Conservation (phyloP, 345 rosid genomes). For the Camelina laxa region DNA sequence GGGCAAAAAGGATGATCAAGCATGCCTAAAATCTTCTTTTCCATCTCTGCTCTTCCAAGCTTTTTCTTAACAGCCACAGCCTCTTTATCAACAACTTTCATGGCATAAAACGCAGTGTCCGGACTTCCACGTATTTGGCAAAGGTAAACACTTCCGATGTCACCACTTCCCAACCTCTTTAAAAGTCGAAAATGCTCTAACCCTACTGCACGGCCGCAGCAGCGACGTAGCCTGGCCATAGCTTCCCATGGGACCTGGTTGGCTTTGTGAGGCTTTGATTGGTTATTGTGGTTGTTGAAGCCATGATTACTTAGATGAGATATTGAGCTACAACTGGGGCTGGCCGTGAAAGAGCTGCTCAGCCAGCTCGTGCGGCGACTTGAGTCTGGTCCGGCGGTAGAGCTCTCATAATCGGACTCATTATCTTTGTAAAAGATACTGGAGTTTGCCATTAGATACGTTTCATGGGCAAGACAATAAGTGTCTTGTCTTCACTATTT, state of each 20-base stretch:
- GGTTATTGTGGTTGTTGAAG: slow-evolving; percentile 25
- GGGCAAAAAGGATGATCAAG: slow-evolving; percentile 94
- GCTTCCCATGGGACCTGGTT: slow-evolving; percentile 92
- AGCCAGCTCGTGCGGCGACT: slow-evolving; percentile 76
- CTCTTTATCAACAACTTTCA: slow-evolving; percentile 94
- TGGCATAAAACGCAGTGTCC: slow-evolving; percentile 65
- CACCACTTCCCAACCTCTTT: slow-evolving; percentile 87
- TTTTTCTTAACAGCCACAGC: slow-evolving; percentile 89
- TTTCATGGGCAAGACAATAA: slow-evolving; percentile 24
- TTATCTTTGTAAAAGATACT: slow-evolving; percentile 46
- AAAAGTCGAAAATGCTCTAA: slow-evolving; percentile 83
- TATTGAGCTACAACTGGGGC: slow-evolving; percentile 71
- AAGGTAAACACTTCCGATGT: slow-evolving; percentile 88
- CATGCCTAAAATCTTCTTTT: slow-evolving; percentile 84
- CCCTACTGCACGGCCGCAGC: slow-evolving; percentile 65
- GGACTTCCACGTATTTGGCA: slow-evolving; percentile 80
- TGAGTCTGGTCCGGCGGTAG: slow-evolving; percentile 63
- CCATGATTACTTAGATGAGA: slow-evolving; percentile 53
- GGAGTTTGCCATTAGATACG: slow-evolving; percentile 53
- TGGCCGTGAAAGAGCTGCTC: slow-evolving; percentile 82
- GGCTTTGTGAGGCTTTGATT: slow-evolving; percentile 90
- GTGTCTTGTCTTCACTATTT: slow-evolving; percentile 43
- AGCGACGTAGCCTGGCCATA: slow-evolving; percentile 60
- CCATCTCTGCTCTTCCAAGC: slow-evolving; percentile 85
- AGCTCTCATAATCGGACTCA: slow-evolving; percentile 69